A percentile compares a stretch with the other conserved stretches of the same genome.
Evolutionary conservation across 441 rosid species (phyloP).

Genomic region (Francoa sonchifolia): DNA sequence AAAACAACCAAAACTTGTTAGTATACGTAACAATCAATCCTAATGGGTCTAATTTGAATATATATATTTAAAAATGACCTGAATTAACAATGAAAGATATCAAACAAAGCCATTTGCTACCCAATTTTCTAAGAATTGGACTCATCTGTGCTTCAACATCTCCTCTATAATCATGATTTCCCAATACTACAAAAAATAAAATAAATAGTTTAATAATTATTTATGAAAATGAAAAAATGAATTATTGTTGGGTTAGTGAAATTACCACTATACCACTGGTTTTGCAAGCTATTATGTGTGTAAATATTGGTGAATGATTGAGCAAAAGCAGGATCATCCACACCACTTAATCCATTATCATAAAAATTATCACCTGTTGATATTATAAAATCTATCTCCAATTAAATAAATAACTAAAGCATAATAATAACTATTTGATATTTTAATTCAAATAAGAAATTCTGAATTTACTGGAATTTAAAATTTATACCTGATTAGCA

Average conservation of each 20-base stretch:
- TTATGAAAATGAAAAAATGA: not conserved
- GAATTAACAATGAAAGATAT: slow-evolving; percentile 23
- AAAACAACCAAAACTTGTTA: not conserved
- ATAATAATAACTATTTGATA: slow-evolving; percentile 22
- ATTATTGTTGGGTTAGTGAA: not conserved
- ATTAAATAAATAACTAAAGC: too few relatives aligned
- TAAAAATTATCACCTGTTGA: slow-evolving; percentile 28
- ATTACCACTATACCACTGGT: slow-evolving; percentile 25
- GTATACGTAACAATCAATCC: not conserved
- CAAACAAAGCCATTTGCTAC: slow-evolving; percentile 27
- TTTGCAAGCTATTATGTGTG: slow-evolving; percentile 20
- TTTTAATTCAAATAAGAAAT: not conserved
- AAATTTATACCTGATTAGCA: not conserved
- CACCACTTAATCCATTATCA: slow-evolving; percentile 15
- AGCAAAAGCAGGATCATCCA: slow-evolving; percentile 13
- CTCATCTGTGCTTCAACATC: slow-evolving; percentile 20
- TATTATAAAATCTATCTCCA: slow-evolving; percentile 16
- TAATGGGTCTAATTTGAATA: too few relatives aligned
- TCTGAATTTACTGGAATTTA: too few relatives aligned
- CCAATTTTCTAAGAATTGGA: slow-evolving; percentile 15
- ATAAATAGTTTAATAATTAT: too few relatives aligned
- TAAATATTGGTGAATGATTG: slow-evolving; percentile 22
- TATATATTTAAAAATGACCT: slow-evolving; percentile 9
- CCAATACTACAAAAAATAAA: slow-evolving; percentile 17
- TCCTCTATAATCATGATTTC: slow-evolving; percentile 40